phyloP scores from a whole-genome alignment of 2,329 filamentous ascomycete species.

The Metarhizium sp. region DNA sequence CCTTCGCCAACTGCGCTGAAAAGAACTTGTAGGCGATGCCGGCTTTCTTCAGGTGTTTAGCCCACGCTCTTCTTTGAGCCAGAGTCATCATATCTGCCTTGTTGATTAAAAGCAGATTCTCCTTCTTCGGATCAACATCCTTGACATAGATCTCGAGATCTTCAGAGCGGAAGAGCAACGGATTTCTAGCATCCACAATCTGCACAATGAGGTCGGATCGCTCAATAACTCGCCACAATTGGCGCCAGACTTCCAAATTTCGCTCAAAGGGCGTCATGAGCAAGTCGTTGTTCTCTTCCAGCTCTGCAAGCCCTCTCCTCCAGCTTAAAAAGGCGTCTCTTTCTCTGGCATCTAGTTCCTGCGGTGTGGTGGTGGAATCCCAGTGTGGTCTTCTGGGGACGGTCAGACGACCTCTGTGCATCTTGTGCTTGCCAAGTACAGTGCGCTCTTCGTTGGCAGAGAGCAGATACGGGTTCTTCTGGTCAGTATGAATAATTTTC shows the following conservation, averaged over 20 bases:
- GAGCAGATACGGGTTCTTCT: conserved; percentile 89
- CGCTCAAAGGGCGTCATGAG: conserved; percentile 97
- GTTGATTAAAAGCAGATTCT: conserved; percentile 89
- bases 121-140: conserved; percentile 77
- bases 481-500: conserved; percentile 95
- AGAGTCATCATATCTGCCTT: conserved; percentile 98
- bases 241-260: conserved; percentile 95
- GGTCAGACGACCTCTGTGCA: conserved; percentile 70
- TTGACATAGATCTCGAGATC: conserved; percentile 93
- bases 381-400: conserved; percentile 85
- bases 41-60: conserved; percentile 70
- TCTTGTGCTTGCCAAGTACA: conserved; percentile 70
- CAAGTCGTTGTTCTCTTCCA: conserved; percentile 89
- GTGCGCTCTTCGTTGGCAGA: conserved; percentile 75
- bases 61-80: conserved; percentile 75
- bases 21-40: conserved; percentile 93
- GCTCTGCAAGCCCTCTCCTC: conserved; percentile 80
- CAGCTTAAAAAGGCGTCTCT: conserved; percentile 75
- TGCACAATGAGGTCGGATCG: conserved; percentile 91
- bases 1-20: conserved; percentile 85
- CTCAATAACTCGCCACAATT: conserved; percentile 97
- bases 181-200: conserved; percentile 95
- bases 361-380: conserved; percentile 75
- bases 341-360: conserved; percentile 72
- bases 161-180: conserved; percentile 85